Evolutionary conservation across 2,329 filamentous ascomycete species (phyloP), one percentile per base, ranked within the genome.

Genomic region (Colletotrichum spinosum): DNA sequence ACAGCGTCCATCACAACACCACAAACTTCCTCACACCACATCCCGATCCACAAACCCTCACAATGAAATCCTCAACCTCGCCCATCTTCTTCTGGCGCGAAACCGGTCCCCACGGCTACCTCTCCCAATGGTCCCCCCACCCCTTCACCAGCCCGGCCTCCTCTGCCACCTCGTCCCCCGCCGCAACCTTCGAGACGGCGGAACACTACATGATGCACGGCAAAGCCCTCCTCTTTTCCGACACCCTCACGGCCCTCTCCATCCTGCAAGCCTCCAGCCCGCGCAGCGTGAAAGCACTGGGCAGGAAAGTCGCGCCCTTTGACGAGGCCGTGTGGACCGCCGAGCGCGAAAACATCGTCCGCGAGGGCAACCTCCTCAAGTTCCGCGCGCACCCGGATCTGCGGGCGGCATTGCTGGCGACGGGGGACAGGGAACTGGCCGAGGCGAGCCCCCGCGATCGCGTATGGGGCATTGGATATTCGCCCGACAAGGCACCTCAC

Each of bases 381-480:
- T 91, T 91, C 69, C 86, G 82, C 4, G 70, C 68, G 12, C 77
- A 79, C n/a, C 49, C 69, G 74, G 71, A 78, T n/a, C 72, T 91
- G 69, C 78, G 75, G 53, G 76, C 74, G 35, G 73, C 79, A 76
- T 71, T 92, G 67, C 73, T 91, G 48, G 79, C 72, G 8, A 92
- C 90, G 1, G 87, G 85, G 0, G 82, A 87, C 6, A 77, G 84
- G 50, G 84, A 89, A 74, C 71, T 92, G 25, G 86, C 91, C 2
- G 89, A 90, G 77, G 87, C 87, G 38, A 83, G 83, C 63, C 86
- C 88, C 10, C 80, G 74, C 63, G 89, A 92, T 77, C 72, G 80
- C 6, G 84, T 91, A 58, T 92, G 89, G 90, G 90, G 89, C 2
- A 78, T 92, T 50, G 90, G 90, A 6, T 90, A 86, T 70, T 77